Evolutionary conservation across 2,329 filamentous ascomycete genomes (phyloP).

Genomic region (Fusarium nanum): DNA sequence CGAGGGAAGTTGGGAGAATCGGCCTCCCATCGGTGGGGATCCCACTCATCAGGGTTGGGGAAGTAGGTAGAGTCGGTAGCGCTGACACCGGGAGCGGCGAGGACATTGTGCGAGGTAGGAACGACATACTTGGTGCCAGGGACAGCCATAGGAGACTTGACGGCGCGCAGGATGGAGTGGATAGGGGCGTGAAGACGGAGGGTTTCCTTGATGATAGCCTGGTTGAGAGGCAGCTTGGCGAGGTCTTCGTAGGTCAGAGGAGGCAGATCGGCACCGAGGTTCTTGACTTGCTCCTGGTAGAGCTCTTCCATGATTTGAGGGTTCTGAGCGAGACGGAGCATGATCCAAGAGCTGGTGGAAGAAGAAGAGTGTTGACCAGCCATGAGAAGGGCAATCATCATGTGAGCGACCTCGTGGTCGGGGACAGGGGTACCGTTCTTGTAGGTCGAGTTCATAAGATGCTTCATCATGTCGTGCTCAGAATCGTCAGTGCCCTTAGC

Average conservation of each 20-base stretch:
- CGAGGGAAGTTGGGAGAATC: conserved; percentile 67
- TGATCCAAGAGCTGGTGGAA: conserved; percentile 85
- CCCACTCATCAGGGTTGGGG: conserved; percentile 84
- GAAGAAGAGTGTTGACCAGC: conserved; percentile 91
- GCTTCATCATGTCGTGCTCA: conserved; percentile 85
- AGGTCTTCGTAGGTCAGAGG: conserved; percentile 82
- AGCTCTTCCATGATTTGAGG: conserved; percentile 84
- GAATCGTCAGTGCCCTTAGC: conserved; percentile 61
- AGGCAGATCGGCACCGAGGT: conserved; percentile 79
- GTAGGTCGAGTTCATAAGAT: conserved; percentile 86
- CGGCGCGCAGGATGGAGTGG: conserved; percentile 93
- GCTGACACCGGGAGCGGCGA: conserved; percentile 87
- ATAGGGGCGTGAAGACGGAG: conserved; percentile 92
- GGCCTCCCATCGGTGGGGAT: conserved; percentile 90
- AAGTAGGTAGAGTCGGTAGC: conserved; percentile 80
- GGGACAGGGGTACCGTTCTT: conserved; percentile 84
- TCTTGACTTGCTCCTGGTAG: conserved; percentile 81
- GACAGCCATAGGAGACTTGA: conserved; percentile 87
- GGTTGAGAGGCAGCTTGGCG: conserved; percentile 81
- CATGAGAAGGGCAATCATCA: conserved; percentile 96
- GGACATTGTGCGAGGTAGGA: conserved; percentile 81
- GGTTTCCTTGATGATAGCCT: conserved; percentile 90
- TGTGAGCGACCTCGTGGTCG: conserved; percentile 86
- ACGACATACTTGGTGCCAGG: conserved; percentile 86
- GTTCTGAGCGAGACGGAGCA: conserved; percentile 81